Base-by-base conservation (phyloP, 2,329 filamentous ascomycete genomes). In the Diaporthe eres region DNA sequence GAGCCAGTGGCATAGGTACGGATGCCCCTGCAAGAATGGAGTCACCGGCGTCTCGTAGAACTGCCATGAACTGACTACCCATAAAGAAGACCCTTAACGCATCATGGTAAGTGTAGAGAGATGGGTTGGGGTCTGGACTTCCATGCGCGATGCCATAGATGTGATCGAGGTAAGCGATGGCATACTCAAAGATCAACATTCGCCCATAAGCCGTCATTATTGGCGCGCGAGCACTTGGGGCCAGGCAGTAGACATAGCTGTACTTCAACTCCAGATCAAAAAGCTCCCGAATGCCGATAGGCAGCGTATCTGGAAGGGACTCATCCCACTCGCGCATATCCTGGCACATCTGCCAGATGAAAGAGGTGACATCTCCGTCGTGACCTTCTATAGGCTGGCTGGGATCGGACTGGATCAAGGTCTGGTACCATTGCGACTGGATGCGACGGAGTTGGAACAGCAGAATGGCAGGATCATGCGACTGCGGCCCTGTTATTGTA, bases 261-360 rank as follows among this genome's bases (percentile, higher is more conserved):
- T 98, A 98, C 63, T 96, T 90, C 57, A 97, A 75, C 82, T 99
- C 97, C 22, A 98, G 90, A 77, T 97, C 94, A 81, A 98, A 97
- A 78, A 96, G 91, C 65, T 94, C 90, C 53, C 92, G 90, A 77
- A 96, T 92, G 37, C 90, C 89, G 0, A 89, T 86, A 0, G 93
- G 89, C 0, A 94, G 88, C 2, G 88, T 90, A 51, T 88, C 85
- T 0, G 95, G 94, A 17, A 98, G 89, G n/a, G 90, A 90, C 49
- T 95, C 91, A 76, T 92, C 93, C 96, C 96, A 98, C 80, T 92
- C 90, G 72, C 89, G 92, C 93, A 95, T 95, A 53, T 94, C 90
- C 63, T 92, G 88, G 80, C 94, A 96, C 84, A 92, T 92, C 75
- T 92, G 90, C 92, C 94, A 95, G 63, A 95, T 90, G 81, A 94